Percentiles rank a stretch among this genome's conserved stretches.
Evolutionary conservation across 345 rosid species (phyloP).

Genomic region (Geranium brycei): DNA sequence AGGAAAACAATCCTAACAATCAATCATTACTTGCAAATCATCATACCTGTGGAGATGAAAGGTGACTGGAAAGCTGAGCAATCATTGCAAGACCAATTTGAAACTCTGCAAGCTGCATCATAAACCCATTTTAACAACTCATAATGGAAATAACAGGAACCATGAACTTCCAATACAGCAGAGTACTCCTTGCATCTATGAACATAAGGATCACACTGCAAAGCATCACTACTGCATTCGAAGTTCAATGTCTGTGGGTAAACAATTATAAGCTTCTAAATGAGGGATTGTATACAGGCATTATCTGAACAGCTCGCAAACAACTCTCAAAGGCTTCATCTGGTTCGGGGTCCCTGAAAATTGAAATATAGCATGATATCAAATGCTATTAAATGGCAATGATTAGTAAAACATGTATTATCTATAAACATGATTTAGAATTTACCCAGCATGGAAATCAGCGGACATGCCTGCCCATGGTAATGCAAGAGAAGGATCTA

Average conservation of each 20-base stretch:
- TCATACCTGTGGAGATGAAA: constrained; percentile 71
- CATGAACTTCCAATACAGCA: not conserved
- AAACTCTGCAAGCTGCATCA: constrained; percentile 72
- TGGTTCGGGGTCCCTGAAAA: constrained; percentile 41
- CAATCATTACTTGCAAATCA: not conserved
- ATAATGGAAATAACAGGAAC: constrained; percentile 1
- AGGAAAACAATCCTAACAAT: too few species aligned
- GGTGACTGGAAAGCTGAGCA: constrained; percentile 54
- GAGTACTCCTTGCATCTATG: not conserved
- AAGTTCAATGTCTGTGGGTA: not conserved
- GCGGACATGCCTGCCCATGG: constrained; percentile 99
- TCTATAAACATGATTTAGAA: constrained; percentile 9
- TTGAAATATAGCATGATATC: constrained; percentile 7
- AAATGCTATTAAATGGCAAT: constrained; percentile 6
- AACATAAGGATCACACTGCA: constrained; percentile 1
- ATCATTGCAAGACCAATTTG: constrained; percentile 84
- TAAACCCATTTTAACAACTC: constrained; percentile 4
- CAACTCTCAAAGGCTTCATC: constrained; percentile 92
- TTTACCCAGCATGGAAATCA: constrained; percentile 52
- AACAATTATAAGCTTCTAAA: constrained; percentile 1
- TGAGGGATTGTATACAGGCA: constrained; percentile 47
- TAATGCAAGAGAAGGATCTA: constrained; percentile 87
- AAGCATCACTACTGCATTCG: constrained; percentile 5
- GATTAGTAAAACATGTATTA: constrained; percentile 2
- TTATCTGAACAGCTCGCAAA: constrained; percentile 71